phyloP scores from a whole-genome alignment of 2,329 filamentous ascomycete genomes.

The Xylariales sp. region DNA sequence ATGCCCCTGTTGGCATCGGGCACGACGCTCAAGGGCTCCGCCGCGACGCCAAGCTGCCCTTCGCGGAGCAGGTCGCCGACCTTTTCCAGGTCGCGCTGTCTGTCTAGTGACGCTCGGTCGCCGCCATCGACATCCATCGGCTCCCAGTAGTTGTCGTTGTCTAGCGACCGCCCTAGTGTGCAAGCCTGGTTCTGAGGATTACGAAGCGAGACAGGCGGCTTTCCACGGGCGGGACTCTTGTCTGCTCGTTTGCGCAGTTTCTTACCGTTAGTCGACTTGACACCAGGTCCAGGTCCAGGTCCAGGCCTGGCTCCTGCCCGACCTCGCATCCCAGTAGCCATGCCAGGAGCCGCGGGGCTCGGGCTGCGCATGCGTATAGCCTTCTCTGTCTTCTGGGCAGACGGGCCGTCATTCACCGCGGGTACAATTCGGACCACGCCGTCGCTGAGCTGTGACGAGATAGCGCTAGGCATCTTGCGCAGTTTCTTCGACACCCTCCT shows the following conservation, averaged over 20 bases:
- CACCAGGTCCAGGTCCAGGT: not conserved
- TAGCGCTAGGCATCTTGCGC: slow-evolving; percentile 41
- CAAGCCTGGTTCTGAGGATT: not conserved
- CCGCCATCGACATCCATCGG: slow-evolving; percentile 9
- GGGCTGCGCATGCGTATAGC: slow-evolving; percentile 7
- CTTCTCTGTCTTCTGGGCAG: not conserved
- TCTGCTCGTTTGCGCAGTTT: slow-evolving; percentile 4
- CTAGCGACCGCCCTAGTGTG: not conserved
- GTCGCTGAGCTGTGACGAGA: slow-evolving; percentile 11
- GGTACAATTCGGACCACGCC: slow-evolving; percentile 14
- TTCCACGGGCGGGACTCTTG: not conserved
- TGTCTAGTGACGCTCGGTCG: not conserved
- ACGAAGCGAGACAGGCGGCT: slow-evolving; percentile 8
- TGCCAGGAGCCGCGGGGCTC: slow-evolving; percentile 4
- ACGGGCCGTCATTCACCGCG: not conserved
- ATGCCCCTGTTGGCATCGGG: slow-evolving; percentile 44
- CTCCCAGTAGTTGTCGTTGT: not conserved
- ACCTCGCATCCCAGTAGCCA: not conserved
- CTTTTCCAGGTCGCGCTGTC: slow-evolving; percentile 1
- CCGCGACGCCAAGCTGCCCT: slow-evolving; percentile 1
- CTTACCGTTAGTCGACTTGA: not conserved
- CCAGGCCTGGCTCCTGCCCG: not conserved
- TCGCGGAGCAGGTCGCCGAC: not conserved
- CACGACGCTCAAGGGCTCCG: slow-evolving; percentile 33
- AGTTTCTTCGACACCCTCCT: slow-evolving; percentile 46